These are phyloP conservation scores for Phlebopus sp. DNA, from an alignment of 1,284 basidiomycete genomes.

Conservation along the genomic window DNA sequence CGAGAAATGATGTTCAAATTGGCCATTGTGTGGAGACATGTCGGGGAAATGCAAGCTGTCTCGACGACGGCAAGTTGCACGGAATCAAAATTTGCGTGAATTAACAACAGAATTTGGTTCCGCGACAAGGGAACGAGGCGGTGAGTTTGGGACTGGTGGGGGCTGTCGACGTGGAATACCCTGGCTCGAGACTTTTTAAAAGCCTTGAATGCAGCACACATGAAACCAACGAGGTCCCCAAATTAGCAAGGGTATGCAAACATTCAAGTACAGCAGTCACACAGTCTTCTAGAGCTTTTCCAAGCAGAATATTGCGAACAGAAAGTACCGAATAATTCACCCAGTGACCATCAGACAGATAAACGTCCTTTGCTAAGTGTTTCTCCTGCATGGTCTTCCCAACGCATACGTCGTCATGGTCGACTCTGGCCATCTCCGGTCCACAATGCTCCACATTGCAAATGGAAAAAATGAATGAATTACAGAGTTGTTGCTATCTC, in stretches of 20 bases:
- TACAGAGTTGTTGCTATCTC: conserved; percentile 1
- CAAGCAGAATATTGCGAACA: too few species aligned
- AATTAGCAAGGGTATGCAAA: conserved; percentile 18
- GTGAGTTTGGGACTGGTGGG: conserved; percentile 11
- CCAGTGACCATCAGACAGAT: conserved; percentile 1
- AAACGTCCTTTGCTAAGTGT: conserved; percentile 4
- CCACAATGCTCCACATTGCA: conserved; percentile 7
- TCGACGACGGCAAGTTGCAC: background rate
- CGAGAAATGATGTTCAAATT: conserved; percentile 21
- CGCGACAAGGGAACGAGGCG: conserved; percentile 6
- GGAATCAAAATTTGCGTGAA: conserved; percentile 12
- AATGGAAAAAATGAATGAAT: background rate
- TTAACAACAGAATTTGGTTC: conserved; percentile 16
- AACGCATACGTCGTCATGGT: conserved; percentile 19
- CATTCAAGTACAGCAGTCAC: conserved; percentile 3
- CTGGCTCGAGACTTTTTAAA: conserved; percentile 23
- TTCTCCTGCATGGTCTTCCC: conserved; percentile 8
- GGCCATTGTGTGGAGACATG: conserved; percentile 29
- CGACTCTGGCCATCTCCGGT: conserved; percentile 2
- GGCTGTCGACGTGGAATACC: conserved; percentile 13
- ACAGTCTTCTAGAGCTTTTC: background rate
- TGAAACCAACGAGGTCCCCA: conserved; percentile 29
- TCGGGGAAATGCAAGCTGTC: too few species aligned
- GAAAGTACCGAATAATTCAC: background rate
- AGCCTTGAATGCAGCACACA: conserved; percentile 13